Conservation (phyloP, 148 eudicot species). For the Camellia lanceoleosa region DNA sequence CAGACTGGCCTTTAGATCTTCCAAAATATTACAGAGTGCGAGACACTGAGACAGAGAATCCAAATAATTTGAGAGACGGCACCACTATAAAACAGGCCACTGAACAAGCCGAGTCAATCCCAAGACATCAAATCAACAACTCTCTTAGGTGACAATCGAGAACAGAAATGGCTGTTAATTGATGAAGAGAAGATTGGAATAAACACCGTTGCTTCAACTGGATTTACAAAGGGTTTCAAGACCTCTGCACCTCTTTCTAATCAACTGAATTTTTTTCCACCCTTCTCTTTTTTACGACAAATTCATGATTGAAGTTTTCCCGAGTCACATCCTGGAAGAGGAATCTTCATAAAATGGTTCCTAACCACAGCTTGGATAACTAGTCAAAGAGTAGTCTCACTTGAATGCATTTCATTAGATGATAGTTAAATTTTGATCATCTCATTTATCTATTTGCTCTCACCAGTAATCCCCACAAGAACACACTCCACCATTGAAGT, state of each 20-base stretch:
- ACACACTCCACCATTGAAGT: constrained; percentile 43
- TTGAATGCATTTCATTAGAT: background rate
- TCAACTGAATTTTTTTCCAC: background rate
- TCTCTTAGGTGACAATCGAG: background rate
- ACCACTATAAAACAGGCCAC: background rate
- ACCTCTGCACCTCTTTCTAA: constrained; percentile 3
- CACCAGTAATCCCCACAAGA: constrained; percentile 60
- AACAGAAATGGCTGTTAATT: background rate
- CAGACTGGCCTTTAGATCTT: background rate
- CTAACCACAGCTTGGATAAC: background rate
- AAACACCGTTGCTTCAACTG: background rate
- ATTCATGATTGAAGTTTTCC: background rate
- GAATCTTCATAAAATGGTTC: background rate
- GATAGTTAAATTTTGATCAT: background rate
- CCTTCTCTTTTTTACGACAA: background rate
- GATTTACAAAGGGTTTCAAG: background rate
- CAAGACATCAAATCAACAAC: background rate
- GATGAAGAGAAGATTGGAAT: background rate
- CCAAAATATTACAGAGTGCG: too few relatives aligned
- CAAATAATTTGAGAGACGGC: background rate
- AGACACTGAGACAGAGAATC: background rate
- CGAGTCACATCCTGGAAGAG: background rate
- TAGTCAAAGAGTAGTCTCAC: background rate
- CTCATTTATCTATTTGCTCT: constrained; percentile 16
- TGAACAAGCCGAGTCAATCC: background rate